Base-by-base conservation (phyloP, 768 basidiomycete species). In the Leccinum ochraceum region DNA sequence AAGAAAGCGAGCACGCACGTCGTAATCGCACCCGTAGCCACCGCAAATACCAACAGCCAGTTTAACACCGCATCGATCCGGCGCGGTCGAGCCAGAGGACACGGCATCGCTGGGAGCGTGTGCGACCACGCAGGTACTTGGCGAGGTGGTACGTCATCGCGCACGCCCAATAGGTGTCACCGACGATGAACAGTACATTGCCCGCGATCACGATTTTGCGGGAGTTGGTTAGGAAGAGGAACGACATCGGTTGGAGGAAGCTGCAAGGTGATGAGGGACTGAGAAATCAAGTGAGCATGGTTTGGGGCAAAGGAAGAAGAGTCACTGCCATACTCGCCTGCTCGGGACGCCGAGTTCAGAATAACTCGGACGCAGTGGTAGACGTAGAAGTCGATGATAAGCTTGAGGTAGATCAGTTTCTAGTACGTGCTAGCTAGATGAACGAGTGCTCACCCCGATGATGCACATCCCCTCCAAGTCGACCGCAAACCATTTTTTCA, bases 301-400 rank as follows among this genome's bases (percentile, higher is more conserved):
- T 17, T 39, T 39, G 16, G 1, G 37, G 3, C 37, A 42, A 42
- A 42, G 28, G 28, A 28, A 28, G 28, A 28, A 28, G 28, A 28
- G 28, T 22, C 28, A 44, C 17, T 42, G 24, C 5, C 17, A 5
- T 3, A 28, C 67, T 53, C 28, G 57, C 67, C 66, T 55, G 71
- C 68, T 42, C 70, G 67, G 36, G 70, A 66, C 26, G 62, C 5
- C n/a, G n/a, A 26, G 28, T 13, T 17, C 7, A 26, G 36, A 14
- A 28, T 20, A 14, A 57, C 11, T 13, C 13, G 2, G 24, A 53
- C 70, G 57, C 26, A 68, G 69, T 64, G 14, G 26, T 71, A 71
- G 22, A 71, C 69, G 39, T 71, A 61, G 14, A 72, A 71, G 60
- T 71, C 70, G 48, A 71, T 67, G 26, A 71, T 4, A 24, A 71